These are phyloP conservation scores for Tetrapyrgos nigripes DNA, from an alignment of 1,284 basidiomycete genomes.

Conservation along the genomic window DNA sequence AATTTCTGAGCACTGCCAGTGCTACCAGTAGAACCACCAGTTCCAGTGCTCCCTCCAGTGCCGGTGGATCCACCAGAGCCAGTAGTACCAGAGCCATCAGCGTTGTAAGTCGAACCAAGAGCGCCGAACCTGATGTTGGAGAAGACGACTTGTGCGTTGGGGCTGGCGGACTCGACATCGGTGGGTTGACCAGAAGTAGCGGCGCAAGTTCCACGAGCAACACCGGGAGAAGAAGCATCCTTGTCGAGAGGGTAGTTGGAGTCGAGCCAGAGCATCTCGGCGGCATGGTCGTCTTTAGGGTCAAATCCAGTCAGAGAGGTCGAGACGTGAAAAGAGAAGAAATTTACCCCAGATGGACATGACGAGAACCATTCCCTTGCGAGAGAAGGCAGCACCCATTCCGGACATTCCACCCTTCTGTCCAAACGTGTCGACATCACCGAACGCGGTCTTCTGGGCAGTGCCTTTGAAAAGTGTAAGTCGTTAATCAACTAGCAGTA, in stretches of 20 bases:
- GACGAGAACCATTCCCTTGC: conserved; percentile 58
- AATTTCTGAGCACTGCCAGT: conserved; percentile 13
- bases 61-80: conserved; percentile 22
- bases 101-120: conserved; percentile 53
- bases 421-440: conserved; percentile 51
- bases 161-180: conserved; percentile 47
- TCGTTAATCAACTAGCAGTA: no score
- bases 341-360: conserved; percentile 63
- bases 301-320: no score
- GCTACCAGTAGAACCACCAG: conserved; percentile 9
- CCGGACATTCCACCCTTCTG: conserved; percentile 47
- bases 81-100: not conserved
- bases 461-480: no score
- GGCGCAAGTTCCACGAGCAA: conserved; percentile 59
- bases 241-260: conserved; percentile 54
- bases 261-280: conserved; percentile 69
- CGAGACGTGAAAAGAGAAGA: no score
- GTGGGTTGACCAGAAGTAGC: conserved; percentile 53
- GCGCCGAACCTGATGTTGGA: conserved; percentile 65
- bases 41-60: conserved; percentile 2
- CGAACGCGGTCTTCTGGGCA: conserved; percentile 49
- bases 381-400: conserved; percentile 50
- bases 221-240: conserved; percentile 49
- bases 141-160: conserved; percentile 53
- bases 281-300: conserved; percentile 44